phyloP scores from a whole-genome alignment of 306 rosid genomes.

The Cucurbita moschata region DNA sequence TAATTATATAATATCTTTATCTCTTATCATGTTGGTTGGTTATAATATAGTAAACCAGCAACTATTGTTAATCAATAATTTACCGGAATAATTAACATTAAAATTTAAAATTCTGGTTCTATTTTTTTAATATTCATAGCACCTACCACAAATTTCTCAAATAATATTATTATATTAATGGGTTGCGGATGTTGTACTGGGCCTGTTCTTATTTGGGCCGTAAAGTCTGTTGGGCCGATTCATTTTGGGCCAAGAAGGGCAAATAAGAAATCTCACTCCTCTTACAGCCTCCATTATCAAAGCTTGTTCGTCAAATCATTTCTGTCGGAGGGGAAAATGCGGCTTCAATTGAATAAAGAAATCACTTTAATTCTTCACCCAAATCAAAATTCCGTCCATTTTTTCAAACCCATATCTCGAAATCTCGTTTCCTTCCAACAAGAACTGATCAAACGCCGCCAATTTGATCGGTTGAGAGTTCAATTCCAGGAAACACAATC shows the following conservation, averaged over 20 bases:
- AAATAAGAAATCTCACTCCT: neutral
- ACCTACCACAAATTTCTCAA: neutral
- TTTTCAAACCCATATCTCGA: neutral
- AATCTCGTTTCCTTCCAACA: conserved; percentile 7
- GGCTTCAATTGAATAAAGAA: conserved; percentile 14
- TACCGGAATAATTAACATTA: neutral
- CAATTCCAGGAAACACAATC: conserved; percentile 28
- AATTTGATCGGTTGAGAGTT: neutral
- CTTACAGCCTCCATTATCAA: neutral
- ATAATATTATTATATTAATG: neutral
- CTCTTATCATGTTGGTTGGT: conserved; percentile 2
- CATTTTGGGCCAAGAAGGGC: neutral
- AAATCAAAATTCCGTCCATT: neutral
- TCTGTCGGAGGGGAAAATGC: conserved; percentile 7
- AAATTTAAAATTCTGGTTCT: neutral
- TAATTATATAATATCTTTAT: neutral
- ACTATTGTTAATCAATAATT: neutral
- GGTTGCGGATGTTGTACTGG: neutral
- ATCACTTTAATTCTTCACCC: conserved; percentile 16
- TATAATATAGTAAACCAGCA: neutral
- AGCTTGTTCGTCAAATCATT: neutral
- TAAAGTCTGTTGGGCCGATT: neutral
- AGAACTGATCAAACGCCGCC: neutral
- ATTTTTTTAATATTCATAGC: too few species aligned
- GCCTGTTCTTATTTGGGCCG: neutral